A percentile compares a stretch with the other conserved stretches of the same genome.
Conservation (phyloP, 2,329 filamentous ascomycete species). For the Xenoacremonium recifei region DNA sequence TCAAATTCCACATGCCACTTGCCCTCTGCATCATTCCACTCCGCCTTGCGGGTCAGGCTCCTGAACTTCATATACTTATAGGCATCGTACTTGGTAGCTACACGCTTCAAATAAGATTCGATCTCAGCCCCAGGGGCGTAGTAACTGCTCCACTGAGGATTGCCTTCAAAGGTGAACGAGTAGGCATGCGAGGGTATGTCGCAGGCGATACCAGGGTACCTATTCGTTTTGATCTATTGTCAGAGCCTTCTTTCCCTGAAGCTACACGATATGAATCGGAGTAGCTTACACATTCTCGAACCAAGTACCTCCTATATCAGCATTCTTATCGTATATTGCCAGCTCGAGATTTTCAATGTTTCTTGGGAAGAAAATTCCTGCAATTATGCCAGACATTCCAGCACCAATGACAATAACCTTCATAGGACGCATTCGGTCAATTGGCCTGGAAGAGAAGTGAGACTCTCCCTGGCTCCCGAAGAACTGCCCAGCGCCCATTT, state of each 20-base stretch:
- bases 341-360: constrained; percentile 1
- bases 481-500: constrained; percentile 1
- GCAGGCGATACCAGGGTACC: background rate
- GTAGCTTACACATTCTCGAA: constrained; percentile 2
- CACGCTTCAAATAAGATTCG: background rate
- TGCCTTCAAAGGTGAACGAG: background rate
- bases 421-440: constrained; percentile 1
- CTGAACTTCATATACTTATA: constrained; percentile 1
- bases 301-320: background rate
- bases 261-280: too few species aligned
- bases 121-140: background rate
- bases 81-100: background rate
- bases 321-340: background rate
- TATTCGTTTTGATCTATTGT: too few species aligned
- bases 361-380: background rate
- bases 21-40: background rate
- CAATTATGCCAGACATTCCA: background rate
- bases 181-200: background rate
- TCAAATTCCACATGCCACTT: background rate
- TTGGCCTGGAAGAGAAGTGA: background rate
- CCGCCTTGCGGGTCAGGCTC: background rate
- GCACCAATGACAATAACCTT: background rate
- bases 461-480: background rate
- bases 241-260: too few species aligned
- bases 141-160: background rate